Conservation (phyloP, 306 rosid genomes). For the Biancaea sappan region DNA sequence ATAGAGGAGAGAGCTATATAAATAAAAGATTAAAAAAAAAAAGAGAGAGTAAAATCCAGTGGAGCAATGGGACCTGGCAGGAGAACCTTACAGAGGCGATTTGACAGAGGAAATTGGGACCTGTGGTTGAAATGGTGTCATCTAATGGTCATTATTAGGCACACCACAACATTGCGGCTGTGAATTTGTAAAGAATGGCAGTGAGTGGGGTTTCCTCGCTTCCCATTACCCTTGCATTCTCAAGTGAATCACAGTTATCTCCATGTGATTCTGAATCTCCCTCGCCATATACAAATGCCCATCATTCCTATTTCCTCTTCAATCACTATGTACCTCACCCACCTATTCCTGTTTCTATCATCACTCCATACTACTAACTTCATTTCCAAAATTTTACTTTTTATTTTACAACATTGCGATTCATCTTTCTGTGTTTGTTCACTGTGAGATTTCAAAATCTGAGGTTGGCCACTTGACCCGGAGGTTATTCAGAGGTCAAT, state of each 20-base stretch:
- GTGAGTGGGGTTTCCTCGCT: slow-evolving; percentile 33
- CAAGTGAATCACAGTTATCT: slow-evolving; percentile 41
- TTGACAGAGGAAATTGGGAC: not conserved
- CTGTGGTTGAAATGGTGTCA: not conserved
- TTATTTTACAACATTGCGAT: slow-evolving; percentile 7
- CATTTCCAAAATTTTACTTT: too few species aligned
- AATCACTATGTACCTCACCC: slow-evolving; percentile 37
- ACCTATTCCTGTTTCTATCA: too few species aligned
- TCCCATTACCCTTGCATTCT: slow-evolving; percentile 30
- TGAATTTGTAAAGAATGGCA: not conserved
- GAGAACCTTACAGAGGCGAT: not conserved
- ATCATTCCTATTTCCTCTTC: slow-evolving; percentile 32
- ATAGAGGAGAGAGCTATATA: too few species aligned
- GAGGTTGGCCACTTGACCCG: not conserved
- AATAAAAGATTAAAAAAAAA: too few species aligned
- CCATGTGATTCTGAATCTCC: slow-evolving; percentile 42
- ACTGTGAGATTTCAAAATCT: slow-evolving; percentile 27
- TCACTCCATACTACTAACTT: too few species aligned
- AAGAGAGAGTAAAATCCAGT: not conserved
- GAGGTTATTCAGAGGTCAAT: too few species aligned
- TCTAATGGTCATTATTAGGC: slow-evolving; percentile 16
- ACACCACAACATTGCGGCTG: not conserved
- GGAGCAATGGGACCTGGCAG: not conserved
- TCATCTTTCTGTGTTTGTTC: not conserved
- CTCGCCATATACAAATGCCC: too few species aligned